A percentile compares a stretch with the other conserved stretches of the same genome.
phyloP scores from a whole-genome alignment of 106 monocot genomes.

The Xerophyta viscosa region DNA sequence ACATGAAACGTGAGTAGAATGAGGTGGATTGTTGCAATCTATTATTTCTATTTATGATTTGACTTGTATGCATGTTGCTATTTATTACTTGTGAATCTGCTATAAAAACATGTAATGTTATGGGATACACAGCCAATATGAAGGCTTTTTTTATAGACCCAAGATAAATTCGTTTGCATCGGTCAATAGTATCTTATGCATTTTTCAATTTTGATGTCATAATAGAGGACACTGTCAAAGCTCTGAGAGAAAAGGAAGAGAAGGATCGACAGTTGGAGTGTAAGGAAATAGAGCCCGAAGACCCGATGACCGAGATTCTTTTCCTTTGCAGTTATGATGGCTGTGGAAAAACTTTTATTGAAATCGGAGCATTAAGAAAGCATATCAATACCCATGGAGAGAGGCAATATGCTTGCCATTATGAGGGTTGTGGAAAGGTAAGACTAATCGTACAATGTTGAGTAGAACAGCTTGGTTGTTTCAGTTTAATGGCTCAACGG shows the following conservation, averaged over 20 bases:
- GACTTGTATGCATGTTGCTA: neutral
- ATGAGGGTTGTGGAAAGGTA: conserved; percentile 74
- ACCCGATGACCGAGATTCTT: conserved; percentile 60
- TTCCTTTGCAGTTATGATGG: conserved; percentile 85
- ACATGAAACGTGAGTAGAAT: too few relatives aligned
- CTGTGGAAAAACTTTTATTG: conserved; percentile 73
- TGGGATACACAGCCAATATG: too few relatives aligned
- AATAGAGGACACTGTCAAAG: conserved; percentile 53
- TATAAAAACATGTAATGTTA: too few relatives aligned
- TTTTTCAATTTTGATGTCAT: neutral
- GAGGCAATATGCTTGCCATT: conserved; percentile 53
- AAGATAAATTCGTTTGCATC: too few relatives aligned
- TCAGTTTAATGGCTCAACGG: too few relatives aligned
- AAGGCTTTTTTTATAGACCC: neutral
- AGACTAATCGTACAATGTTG: neutral
- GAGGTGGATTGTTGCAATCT: too few relatives aligned
- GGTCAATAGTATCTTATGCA: neutral
- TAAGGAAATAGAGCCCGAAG: conserved; percentile 49
- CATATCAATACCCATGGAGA: conserved; percentile 67
- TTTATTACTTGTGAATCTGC: neutral
- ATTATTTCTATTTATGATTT: too few relatives aligned
- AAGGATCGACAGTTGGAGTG: conserved; percentile 22
- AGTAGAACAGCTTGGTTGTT: too few relatives aligned
- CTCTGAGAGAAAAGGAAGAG: conserved; percentile 29
- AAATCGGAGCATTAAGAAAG: conserved; percentile 54